phyloP scores from a whole-genome alignment of 1,284 basidiomycete genomes.

The Austropuccinia psidii region DNA sequence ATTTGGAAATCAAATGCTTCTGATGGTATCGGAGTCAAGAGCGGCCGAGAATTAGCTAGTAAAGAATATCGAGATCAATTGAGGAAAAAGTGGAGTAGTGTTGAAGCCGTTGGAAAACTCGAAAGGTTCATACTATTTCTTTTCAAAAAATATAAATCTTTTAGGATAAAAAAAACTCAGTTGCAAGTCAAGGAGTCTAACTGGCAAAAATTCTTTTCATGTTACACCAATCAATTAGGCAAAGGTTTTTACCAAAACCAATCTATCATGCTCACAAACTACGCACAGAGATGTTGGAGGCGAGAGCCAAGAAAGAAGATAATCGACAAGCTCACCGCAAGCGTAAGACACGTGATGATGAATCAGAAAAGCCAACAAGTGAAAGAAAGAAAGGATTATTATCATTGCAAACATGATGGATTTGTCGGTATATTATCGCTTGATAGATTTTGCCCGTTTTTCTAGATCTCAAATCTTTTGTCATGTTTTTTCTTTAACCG shows the following conservation, averaged over 20 bases:
- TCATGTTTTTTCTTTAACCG: too few relatives aligned
- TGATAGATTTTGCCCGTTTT: too few relatives aligned
- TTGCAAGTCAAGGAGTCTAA: too few relatives aligned
- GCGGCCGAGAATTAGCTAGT: slow-evolving; percentile 80
- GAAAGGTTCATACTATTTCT: too few relatives aligned
- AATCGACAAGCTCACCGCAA: slow-evolving; percentile 56
- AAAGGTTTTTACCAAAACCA: slow-evolving; percentile 78
- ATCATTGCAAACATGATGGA: slow-evolving; percentile 14
- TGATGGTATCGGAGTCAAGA: slow-evolving; percentile 84
- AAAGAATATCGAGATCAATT: slow-evolving; percentile 88
- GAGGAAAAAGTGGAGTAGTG: slow-evolving; percentile 78
- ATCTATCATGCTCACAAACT: slow-evolving; percentile 80
- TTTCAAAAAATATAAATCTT: too few relatives aligned
- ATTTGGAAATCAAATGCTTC: slow-evolving; percentile 93
- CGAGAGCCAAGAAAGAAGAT: slow-evolving; percentile 84
- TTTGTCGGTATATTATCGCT: too few relatives aligned
- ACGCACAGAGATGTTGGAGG: slow-evolving; percentile 88
- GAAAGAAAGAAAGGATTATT: slow-evolving; percentile 32
- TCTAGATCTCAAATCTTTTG: too few relatives aligned
- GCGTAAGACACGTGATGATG: background rate
- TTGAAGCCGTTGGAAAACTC: slow-evolving; percentile 72
- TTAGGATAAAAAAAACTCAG: too few relatives aligned
- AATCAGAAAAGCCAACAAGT: slow-evolving; percentile 8
- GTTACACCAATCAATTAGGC: slow-evolving; percentile 41
- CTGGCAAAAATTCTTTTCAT: too few relatives aligned